These are phyloP conservation scores for Tolypocladium paradoxum DNA, from an alignment of 2,329 filamentous ascomycete genomes.

Conservation along the genomic window DNA sequence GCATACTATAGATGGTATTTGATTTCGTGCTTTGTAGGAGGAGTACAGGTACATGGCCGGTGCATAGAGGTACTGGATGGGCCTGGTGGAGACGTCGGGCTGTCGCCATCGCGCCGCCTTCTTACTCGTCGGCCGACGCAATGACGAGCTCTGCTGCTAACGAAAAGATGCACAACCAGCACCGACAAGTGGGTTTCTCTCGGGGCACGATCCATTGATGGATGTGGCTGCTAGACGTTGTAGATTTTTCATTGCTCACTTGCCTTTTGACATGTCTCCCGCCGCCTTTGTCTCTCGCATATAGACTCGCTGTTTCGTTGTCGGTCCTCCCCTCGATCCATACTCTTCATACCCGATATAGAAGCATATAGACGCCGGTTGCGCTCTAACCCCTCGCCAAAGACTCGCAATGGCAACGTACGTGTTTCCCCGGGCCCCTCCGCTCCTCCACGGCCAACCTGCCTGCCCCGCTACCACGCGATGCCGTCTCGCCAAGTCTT, in stretches of 20 bases:
- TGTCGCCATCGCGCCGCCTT: slow-evolving; percentile 13
- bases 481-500: neutral
- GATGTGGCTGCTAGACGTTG: neutral
- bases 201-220: neutral
- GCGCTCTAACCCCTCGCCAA: neutral
- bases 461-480: neutral
- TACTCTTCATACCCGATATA: neutral
- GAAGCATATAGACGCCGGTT: neutral
- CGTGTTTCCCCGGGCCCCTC: slow-evolving; percentile 1
- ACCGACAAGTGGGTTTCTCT: neutral
- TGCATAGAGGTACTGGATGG: neutral
- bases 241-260: neutral
- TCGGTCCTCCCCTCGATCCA: neutral
- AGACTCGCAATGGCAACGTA: slow-evolving; percentile 10
- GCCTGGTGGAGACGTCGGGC: slow-evolving; percentile 3
- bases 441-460: neutral
- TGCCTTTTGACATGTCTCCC: no score
- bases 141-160: neutral
- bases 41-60: neutral
- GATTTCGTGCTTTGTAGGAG: neutral
- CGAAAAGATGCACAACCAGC: neutral
- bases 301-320: neutral
- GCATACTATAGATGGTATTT: neutral
- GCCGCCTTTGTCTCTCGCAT: neutral
- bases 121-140: slow-evolving; percentile 6